Conservation (phyloP, 2,329 filamentous ascomycete species). For the Fusarium tanahbumbuense region DNA sequence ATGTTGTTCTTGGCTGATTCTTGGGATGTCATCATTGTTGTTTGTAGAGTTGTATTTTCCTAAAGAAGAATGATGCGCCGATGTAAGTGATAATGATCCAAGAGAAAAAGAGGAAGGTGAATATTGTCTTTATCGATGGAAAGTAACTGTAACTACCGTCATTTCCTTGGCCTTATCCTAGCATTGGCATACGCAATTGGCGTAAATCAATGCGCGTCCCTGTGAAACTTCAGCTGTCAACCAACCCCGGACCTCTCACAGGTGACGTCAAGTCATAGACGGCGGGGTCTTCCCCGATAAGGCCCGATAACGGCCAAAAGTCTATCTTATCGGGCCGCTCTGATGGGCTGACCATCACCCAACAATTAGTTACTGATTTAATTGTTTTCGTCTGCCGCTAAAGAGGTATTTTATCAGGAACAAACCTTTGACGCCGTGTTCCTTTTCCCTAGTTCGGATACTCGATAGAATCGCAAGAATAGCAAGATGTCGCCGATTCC, state of each 20-base stretch:
- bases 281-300: conserved; percentile 34
- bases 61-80: conserved; percentile 12
- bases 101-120: conserved; percentile 1
- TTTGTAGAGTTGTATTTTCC: conserved; percentile 10
- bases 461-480: background rate
- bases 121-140: conserved; percentile 11
- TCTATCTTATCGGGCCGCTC: conserved; percentile 42
- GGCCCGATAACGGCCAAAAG: conserved; percentile 37
- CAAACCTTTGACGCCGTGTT: conserved; percentile 6
- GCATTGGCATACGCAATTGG: conserved; percentile 44
- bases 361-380: conserved; percentile 10
- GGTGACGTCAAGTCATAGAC: conserved; percentile 42
- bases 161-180: conserved; percentile 33
- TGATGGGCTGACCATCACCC: conserved; percentile 41
- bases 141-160: conserved; percentile 1
- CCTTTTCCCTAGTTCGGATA: background rate
- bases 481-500: conserved; percentile 75
- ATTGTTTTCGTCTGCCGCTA: conserved; percentile 15
- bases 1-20: conserved; percentile 17
- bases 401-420: conserved; percentile 41
- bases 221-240: conserved; percentile 29
- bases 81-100: background rate
- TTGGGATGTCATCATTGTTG: conserved; percentile 33
- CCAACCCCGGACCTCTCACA: background rate
- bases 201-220: conserved; percentile 19